Evolutionary conservation across 163 green algal genomes (phyloP), one percentile per base, ranked within the genome.

Genomic region (Coccomyxa subellipsoidea): DNA sequence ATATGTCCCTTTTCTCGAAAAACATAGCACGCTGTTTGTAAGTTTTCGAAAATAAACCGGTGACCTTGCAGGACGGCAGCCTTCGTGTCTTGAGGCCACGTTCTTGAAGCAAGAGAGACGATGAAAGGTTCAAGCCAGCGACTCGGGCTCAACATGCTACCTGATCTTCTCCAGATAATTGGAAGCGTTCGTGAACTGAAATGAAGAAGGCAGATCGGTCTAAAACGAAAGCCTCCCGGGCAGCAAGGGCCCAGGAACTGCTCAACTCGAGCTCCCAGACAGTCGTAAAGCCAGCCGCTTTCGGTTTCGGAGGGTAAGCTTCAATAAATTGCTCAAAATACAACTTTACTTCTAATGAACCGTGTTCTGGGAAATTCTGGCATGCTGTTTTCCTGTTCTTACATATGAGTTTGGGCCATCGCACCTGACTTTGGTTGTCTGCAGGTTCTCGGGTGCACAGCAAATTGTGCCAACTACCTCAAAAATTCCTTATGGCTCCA

Each of bases 261-360:
- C 47, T 59, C 47, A 59, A 27, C 47, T 59, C 47, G 47, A 59
- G 47, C 47, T 27, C 15, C 47, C 47, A 59, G 4, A 59, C 21
- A 27, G 47, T 59, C 47, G 47, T 18, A 12, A 59, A 59, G 47
- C 47, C 47, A 59, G 47, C 72, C 69, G 29, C 76, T 15, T 82
- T 84, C 36, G 82, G 78, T 27, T 89, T 88, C 84, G 84, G 84
- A 77, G 84, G 84, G 84, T 88, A 53, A 23, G 38, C 36, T 38
- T 39, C 69, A 54, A 37, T 7, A 69, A 36, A 40, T 32, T 77
- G 47, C 40, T 31, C 34, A 23, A 59, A 37, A 36, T 18, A 37
- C 59, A 40, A 75, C 76, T 35, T 32, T 40, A 39, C 21, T 84
- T 38, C 36, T 27, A 84, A 69, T 23, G 27, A 77, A 9, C 0